These are phyloP conservation scores for Pseudopyrenochaeta lycopersici DNA, from an alignment of 2,329 filamentous ascomycete genomes.

Conservation along the genomic window DNA sequence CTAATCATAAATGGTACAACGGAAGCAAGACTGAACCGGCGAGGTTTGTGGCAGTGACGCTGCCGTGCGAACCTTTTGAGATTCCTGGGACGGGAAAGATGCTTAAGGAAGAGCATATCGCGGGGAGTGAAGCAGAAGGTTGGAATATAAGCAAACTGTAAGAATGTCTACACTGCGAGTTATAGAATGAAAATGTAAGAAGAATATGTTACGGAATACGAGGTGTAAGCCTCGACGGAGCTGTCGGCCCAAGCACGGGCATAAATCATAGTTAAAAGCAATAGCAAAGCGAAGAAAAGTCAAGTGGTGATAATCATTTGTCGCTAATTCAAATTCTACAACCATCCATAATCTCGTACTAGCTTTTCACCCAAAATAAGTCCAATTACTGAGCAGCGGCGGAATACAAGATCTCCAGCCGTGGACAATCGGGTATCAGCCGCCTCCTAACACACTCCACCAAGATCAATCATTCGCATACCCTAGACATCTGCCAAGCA, in stretches of 20 bases:
- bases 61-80: slow-evolving; percentile 32
- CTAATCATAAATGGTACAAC: slow-evolving; percentile 33
- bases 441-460: background rate
- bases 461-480: background rate
- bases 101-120: slow-evolving; percentile 24
- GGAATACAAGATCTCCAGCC: background rate
- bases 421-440: background rate
- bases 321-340: too few relatives aligned
- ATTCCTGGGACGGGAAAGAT: slow-evolving; percentile 29
- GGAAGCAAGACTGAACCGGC: slow-evolving; percentile 24
- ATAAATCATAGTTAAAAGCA: too few relatives aligned
- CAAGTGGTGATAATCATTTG: too few relatives aligned
- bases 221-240: too few relatives aligned
- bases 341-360: too few relatives aligned
- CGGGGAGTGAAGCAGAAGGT: slow-evolving; percentile 12
- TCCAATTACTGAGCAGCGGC: background rate
- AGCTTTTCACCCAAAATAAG: too few relatives aligned
- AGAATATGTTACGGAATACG: too few relatives aligned
- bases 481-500: background rate
- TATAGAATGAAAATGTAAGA: too few relatives aligned
- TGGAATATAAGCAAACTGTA: slow-evolving; percentile 11
- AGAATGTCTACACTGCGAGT: too few relatives aligned
- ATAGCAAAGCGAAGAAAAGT: too few relatives aligned
- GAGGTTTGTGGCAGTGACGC: slow-evolving; percentile 28
- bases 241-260: too few relatives aligned